phyloP scores from a whole-genome alignment of 2,329 filamentous ascomycete genomes.

The Curvularia lunata region DNA sequence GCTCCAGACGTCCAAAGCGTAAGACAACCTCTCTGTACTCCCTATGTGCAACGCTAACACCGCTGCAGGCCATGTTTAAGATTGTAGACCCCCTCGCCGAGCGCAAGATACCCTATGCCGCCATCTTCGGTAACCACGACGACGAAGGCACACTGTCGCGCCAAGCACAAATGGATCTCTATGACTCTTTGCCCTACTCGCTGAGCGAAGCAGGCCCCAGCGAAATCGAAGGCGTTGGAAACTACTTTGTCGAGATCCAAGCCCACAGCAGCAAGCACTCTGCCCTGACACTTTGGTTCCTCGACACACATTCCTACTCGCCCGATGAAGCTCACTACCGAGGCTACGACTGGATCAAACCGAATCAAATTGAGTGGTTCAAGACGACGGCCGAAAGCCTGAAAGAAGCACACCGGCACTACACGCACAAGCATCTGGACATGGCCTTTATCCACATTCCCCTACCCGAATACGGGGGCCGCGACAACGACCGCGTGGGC shows the following conservation, averaged over 20 bases:
- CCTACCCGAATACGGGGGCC: slow-evolving; percentile 80
- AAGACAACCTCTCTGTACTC: slow-evolving; percentile 37
- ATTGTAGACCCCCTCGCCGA: slow-evolving; percentile 83
- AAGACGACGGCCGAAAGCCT: slow-evolving; percentile 74
- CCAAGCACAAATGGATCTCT: slow-evolving; percentile 79
- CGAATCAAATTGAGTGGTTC: slow-evolving; percentile 95
- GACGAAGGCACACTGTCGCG: slow-evolving; percentile 85
- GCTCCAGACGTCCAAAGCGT: slow-evolving; percentile 88
- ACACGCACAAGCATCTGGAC: slow-evolving; percentile 92
- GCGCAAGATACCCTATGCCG: slow-evolving; percentile 88
- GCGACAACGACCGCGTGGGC: slow-evolving; percentile 67
- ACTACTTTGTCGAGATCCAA: slow-evolving; percentile 91
- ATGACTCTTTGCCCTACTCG: slow-evolving; percentile 87
- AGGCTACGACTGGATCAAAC: slow-evolving; percentile 98
- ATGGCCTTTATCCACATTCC: slow-evolving; percentile 98
- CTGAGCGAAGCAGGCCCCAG: slow-evolving; percentile 83
- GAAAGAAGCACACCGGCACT: slow-evolving; percentile 74
- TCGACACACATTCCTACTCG: slow-evolving; percentile 91
- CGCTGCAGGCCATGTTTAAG: slow-evolving; percentile 81
- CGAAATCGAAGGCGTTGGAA: slow-evolving; percentile 87
- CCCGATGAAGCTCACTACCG: slow-evolving; percentile 85
- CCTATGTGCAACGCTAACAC: slow-evolving; percentile 15
- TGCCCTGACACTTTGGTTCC: slow-evolving; percentile 89
- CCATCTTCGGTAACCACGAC: slow-evolving; percentile 97
- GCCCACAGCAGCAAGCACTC: slow-evolving; percentile 85